Base-by-base conservation (phyloP, 1,139 yeast genomes). In the Hyphopichia burtonii region DNA sequence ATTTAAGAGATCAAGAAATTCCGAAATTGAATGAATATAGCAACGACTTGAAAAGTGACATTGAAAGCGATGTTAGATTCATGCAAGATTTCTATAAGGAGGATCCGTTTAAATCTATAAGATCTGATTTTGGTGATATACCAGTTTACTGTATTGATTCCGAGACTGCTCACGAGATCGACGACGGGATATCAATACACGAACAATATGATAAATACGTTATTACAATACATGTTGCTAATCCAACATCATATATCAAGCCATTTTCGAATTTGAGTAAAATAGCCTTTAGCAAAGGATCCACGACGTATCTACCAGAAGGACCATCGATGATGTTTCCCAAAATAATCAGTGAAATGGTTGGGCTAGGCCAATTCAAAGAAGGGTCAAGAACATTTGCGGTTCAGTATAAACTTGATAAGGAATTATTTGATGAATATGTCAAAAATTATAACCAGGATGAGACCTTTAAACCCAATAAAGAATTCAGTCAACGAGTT, bases 131-230 rank as follows among this genome's bases (percentile, higher is more conserved):
- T 45, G 59, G 58, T 0, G 56, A 66, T 11, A 62, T 75, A 31
- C 78, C 83, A 0, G 82, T 91, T 0, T 93, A 83, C 58, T 90
- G 98, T 63, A 90, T 93, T 45, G 99, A 93, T 63, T 76, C 85
- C 2, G 80, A 72, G 11, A 75, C 74, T 35, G 96, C 98, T 0
- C 85, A 86, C 52, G 99, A 93, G 61, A 86, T 93, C 47, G 99
- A 93, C 61, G 99, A 93, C 61, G 99, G 98, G 37, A 74, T 93
- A 22, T 81, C 96, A 0, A 65, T 93, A 16, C 68, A 68, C 32
- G 58, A 58, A 23, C 45, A 65, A 0, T 63, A 61, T 0, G 61
- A 62, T 1, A 54, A 58, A 4, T 76, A 68, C 52, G 65, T 66
- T 2, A 55, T 91, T 5, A 77, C 84, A 28, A 73, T 89, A 7